Evolutionary conservation across 2,329 filamentous ascomycete species (phyloP).

Genomic region (Cryphonectria japonica): DNA sequence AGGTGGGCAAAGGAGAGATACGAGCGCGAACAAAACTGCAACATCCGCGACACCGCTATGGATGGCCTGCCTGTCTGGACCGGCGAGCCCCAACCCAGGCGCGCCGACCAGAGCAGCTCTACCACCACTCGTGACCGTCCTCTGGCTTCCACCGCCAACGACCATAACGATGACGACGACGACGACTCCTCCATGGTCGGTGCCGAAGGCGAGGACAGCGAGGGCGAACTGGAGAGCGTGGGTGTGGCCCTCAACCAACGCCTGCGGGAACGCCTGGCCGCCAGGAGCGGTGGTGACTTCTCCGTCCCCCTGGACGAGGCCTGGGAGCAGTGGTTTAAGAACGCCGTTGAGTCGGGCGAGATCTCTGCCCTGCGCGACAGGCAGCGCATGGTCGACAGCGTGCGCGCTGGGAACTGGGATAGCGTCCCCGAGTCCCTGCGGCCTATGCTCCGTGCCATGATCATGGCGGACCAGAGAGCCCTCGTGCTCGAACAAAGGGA

Average conservation of each 20-base stretch:
- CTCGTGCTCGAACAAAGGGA: constrained; percentile 36
- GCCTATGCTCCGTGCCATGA: constrained; percentile 52
- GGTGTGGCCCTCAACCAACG: constrained; percentile 66
- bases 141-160: background rate
- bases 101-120: constrained; percentile 5
- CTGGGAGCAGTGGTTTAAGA: constrained; percentile 77
- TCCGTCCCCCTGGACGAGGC: constrained; percentile 68
- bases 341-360: constrained; percentile 66
- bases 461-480: constrained; percentile 44
- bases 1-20: constrained; percentile 82
- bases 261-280: constrained; percentile 66
- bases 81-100: constrained; percentile 18
- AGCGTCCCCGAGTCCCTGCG: constrained; percentile 62
- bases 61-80: constrained; percentile 67
- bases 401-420: constrained; percentile 60
- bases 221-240: constrained; percentile 60
- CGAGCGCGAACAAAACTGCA: constrained; percentile 73
- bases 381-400: constrained; percentile 55
- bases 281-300: constrained; percentile 63
- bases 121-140: constrained; percentile 17
- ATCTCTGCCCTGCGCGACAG: constrained; percentile 43
- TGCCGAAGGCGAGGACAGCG: constrained; percentile 49
- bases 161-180: too few species aligned
- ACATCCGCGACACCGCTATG: constrained; percentile 71
- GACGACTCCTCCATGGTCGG: constrained; percentile 20